Conservation (phyloP, 192 early-diverging fungal species). For the Coemansia sp. region DNA sequence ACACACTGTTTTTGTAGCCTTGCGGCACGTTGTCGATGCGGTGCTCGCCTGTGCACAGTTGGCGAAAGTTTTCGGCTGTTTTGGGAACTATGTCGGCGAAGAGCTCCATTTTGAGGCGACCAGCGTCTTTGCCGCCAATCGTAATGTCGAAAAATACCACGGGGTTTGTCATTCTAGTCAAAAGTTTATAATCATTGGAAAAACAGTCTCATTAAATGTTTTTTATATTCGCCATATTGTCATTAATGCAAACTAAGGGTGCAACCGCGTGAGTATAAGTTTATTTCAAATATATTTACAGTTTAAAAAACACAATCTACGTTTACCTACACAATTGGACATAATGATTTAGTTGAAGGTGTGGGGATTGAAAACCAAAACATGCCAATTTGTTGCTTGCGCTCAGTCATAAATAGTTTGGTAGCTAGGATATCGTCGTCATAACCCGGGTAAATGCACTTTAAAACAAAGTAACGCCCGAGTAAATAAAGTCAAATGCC, state of each 20-base stretch:
- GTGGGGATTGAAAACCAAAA: no score
- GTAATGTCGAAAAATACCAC: slow-evolving; percentile 60
- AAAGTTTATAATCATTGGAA: not conserved
- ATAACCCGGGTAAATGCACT: not conserved
- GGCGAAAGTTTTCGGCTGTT: slow-evolving; percentile 96
- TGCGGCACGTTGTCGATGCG: slow-evolving; percentile 68
- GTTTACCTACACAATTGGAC: no score
- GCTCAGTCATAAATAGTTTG: slow-evolving; percentile 5
- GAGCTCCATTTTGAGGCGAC: slow-evolving; percentile 64
- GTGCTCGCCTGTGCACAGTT: slow-evolving; percentile 95
- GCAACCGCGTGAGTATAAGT: not conserved
- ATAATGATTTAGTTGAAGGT: no score
- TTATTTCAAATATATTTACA: no score
- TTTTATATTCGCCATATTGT: no score
- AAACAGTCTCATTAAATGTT: no score
- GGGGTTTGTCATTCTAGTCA: slow-evolving; percentile 59
- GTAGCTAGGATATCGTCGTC: slow-evolving; percentile 9
- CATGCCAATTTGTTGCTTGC: not conserved
- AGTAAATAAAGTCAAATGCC: slow-evolving; percentile 15
- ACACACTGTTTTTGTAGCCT: slow-evolving; percentile 65
- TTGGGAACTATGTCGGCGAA: slow-evolving; percentile 60
- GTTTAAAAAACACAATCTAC: no score
- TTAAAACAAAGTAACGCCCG: slow-evolving; percentile 6
- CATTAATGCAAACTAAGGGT: not conserved
- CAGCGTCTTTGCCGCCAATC: slow-evolving; percentile 44